These are phyloP conservation scores for Coemansia sp. DNA, from an alignment of 371 early-diverging fungal species.

Conservation along the genomic window DNA sequence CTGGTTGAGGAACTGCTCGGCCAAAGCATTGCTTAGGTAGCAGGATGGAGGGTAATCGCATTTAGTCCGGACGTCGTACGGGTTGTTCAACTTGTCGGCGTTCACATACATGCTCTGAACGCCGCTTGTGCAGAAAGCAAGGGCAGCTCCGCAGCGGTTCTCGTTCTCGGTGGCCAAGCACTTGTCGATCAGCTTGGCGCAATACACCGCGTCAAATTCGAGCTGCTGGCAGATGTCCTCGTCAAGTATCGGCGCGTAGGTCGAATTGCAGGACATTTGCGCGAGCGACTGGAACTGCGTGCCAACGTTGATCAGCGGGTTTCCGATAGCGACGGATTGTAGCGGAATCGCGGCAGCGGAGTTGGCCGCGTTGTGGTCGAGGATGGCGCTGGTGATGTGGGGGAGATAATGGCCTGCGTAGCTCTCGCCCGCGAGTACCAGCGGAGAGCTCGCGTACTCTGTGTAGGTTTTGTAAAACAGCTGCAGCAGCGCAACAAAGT, in stretches of 20 bases:
- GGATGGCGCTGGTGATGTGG: slow-evolving; percentile 63
- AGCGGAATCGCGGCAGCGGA: slow-evolving; percentile 55
- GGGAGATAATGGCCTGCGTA: slow-evolving; percentile 75
- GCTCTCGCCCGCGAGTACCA: slow-evolving; percentile 59
- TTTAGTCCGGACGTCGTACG: slow-evolving; percentile 73
- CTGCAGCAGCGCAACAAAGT: slow-evolving; percentile 63
- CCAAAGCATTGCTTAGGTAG: slow-evolving; percentile 67
- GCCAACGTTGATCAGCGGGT: slow-evolving; percentile 83
- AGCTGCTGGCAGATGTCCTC: slow-evolving; percentile 63
- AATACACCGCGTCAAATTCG: slow-evolving; percentile 64
- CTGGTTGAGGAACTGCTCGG: slow-evolving; percentile 68
- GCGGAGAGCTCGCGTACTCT: slow-evolving; percentile 50
- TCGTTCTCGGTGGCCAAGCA: slow-evolving; percentile 70
- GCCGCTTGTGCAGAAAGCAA: too few relatives aligned
- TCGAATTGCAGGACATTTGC: slow-evolving; percentile 72
- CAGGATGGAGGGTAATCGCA: slow-evolving; percentile 69
- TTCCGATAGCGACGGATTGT: slow-evolving; percentile 76
- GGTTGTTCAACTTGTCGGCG: slow-evolving; percentile 58
- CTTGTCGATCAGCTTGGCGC: slow-evolving; percentile 63
- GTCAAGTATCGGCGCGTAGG: slow-evolving; percentile 67
- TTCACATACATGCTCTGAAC: slow-evolving; percentile 55
- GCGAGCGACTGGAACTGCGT: slow-evolving; percentile 80
- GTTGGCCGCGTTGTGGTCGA: slow-evolving; percentile 52
- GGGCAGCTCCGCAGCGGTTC: slow-evolving; percentile 24
- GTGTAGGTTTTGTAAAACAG: slow-evolving; percentile 64